These are phyloP conservation scores for Cyberlindnera maritima DNA, from an alignment of 805 yeast genomes.

Conservation along the genomic window DNA sequence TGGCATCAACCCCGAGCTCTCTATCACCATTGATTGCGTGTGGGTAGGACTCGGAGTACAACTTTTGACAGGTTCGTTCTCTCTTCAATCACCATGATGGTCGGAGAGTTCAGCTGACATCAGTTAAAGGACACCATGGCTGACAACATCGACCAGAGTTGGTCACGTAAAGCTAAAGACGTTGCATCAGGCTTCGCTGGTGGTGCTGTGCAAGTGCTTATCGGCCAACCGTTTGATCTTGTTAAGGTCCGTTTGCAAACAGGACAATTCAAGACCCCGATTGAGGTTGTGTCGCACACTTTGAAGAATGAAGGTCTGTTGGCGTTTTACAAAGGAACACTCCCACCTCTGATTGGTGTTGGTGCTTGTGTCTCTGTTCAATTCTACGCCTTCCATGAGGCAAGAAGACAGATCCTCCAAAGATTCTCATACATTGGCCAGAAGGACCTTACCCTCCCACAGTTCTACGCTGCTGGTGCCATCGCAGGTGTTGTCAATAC, in stretches of 20 bases:
- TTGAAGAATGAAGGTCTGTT: constrained; percentile 75
- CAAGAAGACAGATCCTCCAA: constrained; percentile 61
- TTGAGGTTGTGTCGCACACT: constrained; percentile 70
- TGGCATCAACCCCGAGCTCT: constrained; percentile 7
- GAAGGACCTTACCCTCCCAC: constrained; percentile 48
- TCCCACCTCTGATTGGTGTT: constrained; percentile 90
- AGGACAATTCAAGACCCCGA: constrained; percentile 74
- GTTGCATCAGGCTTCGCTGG: constrained; percentile 87
- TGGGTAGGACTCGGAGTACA: too few species aligned
- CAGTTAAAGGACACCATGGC: constrained; percentile 1
- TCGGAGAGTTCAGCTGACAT: background rate
- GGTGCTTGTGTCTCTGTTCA: constrained; percentile 98
- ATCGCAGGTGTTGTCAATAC: constrained; percentile 92
- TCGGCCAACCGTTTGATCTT: constrained; percentile 91
- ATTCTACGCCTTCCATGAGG: constrained; percentile 89
- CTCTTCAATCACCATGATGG: background rate
- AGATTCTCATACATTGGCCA: constrained; percentile 37
- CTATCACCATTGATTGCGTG: constrained; percentile 2
- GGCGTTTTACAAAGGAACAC: constrained; percentile 91
- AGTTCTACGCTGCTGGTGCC: constrained; percentile 82
- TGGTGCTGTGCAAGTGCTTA: constrained; percentile 92
- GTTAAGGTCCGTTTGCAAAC: constrained; percentile 92
- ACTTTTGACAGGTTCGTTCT: background rate
- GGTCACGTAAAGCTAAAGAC: constrained; percentile 43
- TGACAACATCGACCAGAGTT: constrained; percentile 12